Percentiles rank a stretch among this genome's conserved stretches.
Conservation (phyloP, 495 filamentous ascomycete species). For the Penicillium subrubescens region DNA sequence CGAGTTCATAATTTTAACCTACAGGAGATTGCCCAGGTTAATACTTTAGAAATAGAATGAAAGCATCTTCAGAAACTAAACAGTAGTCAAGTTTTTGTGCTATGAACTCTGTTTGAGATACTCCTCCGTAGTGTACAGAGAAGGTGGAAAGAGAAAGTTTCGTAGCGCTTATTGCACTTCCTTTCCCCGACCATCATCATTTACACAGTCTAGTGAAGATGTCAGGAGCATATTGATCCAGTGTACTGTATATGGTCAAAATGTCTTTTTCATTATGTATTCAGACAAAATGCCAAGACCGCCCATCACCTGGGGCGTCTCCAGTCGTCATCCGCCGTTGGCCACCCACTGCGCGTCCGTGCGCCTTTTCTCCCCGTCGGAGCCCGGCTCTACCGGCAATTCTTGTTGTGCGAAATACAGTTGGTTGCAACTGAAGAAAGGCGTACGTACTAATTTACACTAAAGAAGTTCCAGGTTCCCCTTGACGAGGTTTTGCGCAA, state of each 20-base stretch:
- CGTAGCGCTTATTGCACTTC: not conserved
- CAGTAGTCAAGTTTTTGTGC: not conserved
- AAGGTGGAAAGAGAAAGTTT: not conserved
- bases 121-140: not conserved
- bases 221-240: not conserved
- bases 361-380: not conserved
- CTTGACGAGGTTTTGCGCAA: conserved; percentile 1
- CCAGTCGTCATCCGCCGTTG: conserved; percentile 10
- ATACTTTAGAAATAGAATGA: not conserved
- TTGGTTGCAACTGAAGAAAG: not conserved
- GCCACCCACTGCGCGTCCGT: not conserved
- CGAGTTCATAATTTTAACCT: not conserved
- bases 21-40: not conserved
- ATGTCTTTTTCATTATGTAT: no score
- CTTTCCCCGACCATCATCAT: not conserved
- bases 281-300: conserved; percentile 15
- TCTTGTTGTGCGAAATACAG: not conserved
- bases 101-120: not conserved
- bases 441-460: not conserved
- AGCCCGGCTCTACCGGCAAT: not conserved
- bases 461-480: not conserved
- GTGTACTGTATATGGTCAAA: not conserved
- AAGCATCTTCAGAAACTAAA: not conserved
- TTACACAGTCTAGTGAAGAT: not conserved
- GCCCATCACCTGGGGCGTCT: not conserved